Evolutionary conservation across 495 filamentous ascomycete species (phyloP).

Genomic region (Cercophora samala): DNA sequence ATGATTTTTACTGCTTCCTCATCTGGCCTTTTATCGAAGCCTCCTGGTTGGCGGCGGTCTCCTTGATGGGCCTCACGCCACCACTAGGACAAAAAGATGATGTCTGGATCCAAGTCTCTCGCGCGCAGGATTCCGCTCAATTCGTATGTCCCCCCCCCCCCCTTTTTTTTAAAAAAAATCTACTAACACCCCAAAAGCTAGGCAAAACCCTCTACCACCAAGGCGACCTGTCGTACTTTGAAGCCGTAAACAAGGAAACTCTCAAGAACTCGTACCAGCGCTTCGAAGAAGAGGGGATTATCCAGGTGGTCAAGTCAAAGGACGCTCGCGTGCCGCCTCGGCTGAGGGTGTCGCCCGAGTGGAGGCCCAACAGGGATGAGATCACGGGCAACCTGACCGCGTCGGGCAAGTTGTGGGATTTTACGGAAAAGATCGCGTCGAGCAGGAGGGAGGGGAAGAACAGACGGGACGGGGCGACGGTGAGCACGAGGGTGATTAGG

Average conservation of each 20-base stretch:
- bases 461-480: constrained; percentile 83
- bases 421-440: constrained; percentile 80
- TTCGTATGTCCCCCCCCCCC: constrained; percentile 50
- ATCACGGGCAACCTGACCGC: constrained; percentile 59
- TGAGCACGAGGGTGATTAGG: constrained; percentile 73
- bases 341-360: constrained; percentile 69
- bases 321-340: constrained; percentile 54
- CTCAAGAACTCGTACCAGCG: constrained; percentile 87
- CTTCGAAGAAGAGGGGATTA: constrained; percentile 87
- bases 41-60: constrained; percentile 83
- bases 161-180: neutral
- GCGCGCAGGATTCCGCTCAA: constrained; percentile 79
- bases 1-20: constrained; percentile 96
- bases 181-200: constrained; percentile 50
- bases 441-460: constrained; percentile 91
- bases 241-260: constrained; percentile 96
- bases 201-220: constrained; percentile 98
- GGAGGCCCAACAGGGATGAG: constrained; percentile 67
- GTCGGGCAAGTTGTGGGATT: constrained; percentile 79
- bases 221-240: constrained; percentile 93
- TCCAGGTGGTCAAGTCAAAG: constrained; percentile 65
- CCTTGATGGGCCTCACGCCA: constrained; percentile 79
- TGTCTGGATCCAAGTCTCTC: constrained; percentile 72
- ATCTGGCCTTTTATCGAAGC: constrained; percentile 98
- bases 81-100: constrained; percentile 57